Evolutionary conservation across 441 rosid genomes (phyloP), one percentile per base, ranked within the genome.

Genomic region (Populus tomentosa): DNA sequence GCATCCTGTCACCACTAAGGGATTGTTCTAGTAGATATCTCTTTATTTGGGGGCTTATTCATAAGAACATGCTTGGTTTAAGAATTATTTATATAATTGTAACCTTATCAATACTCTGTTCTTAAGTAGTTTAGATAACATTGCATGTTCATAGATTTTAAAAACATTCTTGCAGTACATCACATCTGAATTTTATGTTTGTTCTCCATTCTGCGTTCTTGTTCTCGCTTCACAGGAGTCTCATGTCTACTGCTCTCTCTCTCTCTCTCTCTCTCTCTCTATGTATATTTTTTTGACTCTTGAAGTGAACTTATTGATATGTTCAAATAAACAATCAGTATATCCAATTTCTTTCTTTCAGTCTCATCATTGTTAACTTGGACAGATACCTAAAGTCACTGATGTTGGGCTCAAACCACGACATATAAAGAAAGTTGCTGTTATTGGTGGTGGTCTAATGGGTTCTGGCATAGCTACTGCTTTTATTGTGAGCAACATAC

Each of bases 371-470:
- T 64, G 73, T 84, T 78, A 62, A 71, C 73, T 72, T 78, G 77
- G 82, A 67, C 91, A 95, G 99, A 93, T 94, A 80, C 98, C 99
- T 50, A 90, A 85, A 80, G 88, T 95, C 77, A 88, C 98, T 72
- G 97, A 95, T 80, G 63, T 83, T 84, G 95, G 95, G 69, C 89
- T 94, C 79, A 94, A 95, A 84, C 97, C 98, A 21, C 89, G 93
- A 81, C 83, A 78, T 74, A 78, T 90, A 35, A 95, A 87, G 84
- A 95, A 95, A 81, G 97, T 88, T 79, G 97, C 99, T 72, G 91
- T 95, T 71, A 92, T 95, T 83, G 99, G 99, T 85, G 99, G 99
- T 85, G 99, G 99, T 70, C 86, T 95, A 66, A 95, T 95, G 98
- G 99, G 99, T 81, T 95, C 97, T 82, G 99, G 98, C 82, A 94